Percentiles rank a stretch among this genome's conserved stretches.
Conservation (phyloP, 1,139 yeast genomes). For the Oligophagozyma castellii region DNA sequence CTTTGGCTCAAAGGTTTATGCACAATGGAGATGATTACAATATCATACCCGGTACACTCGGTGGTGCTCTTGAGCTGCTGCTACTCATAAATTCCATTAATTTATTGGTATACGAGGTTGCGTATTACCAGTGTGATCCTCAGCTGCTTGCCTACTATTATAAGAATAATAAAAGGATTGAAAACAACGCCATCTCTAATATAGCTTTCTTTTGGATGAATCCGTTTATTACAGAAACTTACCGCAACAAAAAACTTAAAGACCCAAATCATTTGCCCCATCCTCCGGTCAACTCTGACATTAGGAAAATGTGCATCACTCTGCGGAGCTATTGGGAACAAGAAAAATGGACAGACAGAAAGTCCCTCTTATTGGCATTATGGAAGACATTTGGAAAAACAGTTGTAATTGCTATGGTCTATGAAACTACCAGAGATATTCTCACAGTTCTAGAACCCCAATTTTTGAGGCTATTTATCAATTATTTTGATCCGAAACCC, state of each 20-base stretch:
- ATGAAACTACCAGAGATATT: conserved; percentile 33
- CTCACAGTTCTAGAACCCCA: conserved; percentile 45
- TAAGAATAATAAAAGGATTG: conserved; percentile 25
- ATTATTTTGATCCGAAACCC: conserved; percentile 30
- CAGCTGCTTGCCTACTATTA: conserved; percentile 31
- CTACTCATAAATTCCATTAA: conserved; percentile 23
- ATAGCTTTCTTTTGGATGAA: conserved; percentile 56
- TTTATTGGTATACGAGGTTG: conserved; percentile 30
- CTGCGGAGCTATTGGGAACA: conserved; percentile 28
- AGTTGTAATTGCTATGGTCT: conserved; percentile 30
- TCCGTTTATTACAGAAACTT: conserved; percentile 35
- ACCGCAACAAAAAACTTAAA: conserved; percentile 31
- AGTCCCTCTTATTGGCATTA: conserved; percentile 32
- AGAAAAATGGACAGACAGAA: conserved; percentile 23
- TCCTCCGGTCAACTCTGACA: conserved; percentile 36
- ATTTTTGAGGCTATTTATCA: conserved; percentile 35
- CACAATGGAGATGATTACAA: conserved; percentile 11
- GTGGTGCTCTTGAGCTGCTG: conserved; percentile 17
- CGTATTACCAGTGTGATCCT: conserved; percentile 31
- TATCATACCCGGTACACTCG: conserved; percentile 12
- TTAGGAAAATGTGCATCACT: conserved; percentile 26
- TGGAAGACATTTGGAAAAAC: conserved; percentile 36
- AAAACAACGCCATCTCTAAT: conserved; percentile 35
- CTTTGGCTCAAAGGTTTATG: conserved; percentile 17
- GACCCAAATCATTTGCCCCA: conserved; percentile 41